phyloP scores from a whole-genome alignment of 208 protist species.

The Wallacemonas collosoma region DNA sequence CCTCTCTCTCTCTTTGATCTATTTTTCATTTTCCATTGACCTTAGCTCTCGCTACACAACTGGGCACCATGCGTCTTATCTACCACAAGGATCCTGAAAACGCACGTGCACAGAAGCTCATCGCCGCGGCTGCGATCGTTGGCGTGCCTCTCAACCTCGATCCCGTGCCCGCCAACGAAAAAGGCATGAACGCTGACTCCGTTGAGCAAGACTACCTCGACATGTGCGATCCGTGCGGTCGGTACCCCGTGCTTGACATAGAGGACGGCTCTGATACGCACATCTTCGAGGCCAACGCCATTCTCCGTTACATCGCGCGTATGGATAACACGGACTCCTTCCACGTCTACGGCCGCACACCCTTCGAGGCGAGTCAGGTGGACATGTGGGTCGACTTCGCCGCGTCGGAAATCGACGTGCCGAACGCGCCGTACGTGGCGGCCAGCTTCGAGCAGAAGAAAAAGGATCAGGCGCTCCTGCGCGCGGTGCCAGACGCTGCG shows the following conservation, averaged over 20 bases:
- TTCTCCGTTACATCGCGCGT: conserved; percentile 78
- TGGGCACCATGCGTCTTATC: conserved; percentile 32
- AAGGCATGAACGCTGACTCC: conserved; percentile 49
- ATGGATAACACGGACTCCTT: conserved; percentile 29
- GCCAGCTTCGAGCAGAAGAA: conserved; percentile 40
- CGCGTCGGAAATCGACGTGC: conserved; percentile 62
- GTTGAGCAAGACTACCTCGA: conserved; percentile 41
- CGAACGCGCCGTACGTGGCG: conserved; percentile 49
- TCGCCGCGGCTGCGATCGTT: conserved; percentile 57
- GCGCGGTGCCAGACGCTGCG: conserved; percentile 26
- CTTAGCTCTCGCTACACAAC: conserved; percentile 11
- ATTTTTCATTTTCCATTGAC: not conserved
- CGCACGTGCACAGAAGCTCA: conserved; percentile 53
- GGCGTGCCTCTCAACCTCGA: conserved; percentile 46
- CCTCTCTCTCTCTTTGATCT: conserved; percentile 8
- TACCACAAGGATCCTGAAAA: conserved; percentile 56
- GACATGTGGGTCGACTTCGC: conserved; percentile 90
- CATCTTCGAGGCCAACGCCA: conserved; percentile 88
- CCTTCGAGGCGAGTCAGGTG: conserved; percentile 76
- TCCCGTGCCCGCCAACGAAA: conserved; percentile 30
- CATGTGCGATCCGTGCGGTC: conserved; percentile 70
- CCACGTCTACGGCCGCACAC: conserved; percentile 75
- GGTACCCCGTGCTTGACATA: conserved; percentile 72
- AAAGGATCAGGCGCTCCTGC: conserved; percentile 18
- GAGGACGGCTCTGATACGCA: conserved; percentile 39